These are phyloP conservation scores for Flaveria robusta DNA, from an alignment of 129 eudicot species.

Conservation along the genomic window DNA sequence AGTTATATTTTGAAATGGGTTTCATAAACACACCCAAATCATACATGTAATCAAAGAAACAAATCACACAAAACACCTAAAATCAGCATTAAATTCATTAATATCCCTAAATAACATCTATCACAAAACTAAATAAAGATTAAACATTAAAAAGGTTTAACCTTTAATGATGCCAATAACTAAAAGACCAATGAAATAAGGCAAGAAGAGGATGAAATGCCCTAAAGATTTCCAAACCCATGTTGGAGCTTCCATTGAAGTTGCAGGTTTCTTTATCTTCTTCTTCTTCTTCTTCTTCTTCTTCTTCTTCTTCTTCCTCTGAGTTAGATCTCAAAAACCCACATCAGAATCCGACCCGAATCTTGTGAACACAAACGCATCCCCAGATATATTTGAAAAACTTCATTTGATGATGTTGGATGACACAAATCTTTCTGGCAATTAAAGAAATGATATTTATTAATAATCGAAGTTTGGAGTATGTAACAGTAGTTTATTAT, in stretches of 20 bases:
- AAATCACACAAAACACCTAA: background rate
- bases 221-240: conserved; percentile 65
- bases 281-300: conserved; percentile 17
- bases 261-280: conserved; percentile 29
- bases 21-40: background rate
- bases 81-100: background rate
- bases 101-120: background rate
- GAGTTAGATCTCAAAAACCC: conserved; percentile 29
- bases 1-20: background rate
- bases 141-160: conserved; percentile 3
- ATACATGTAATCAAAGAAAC: background rate
- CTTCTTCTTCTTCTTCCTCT: conserved; percentile 16
- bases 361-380: conserved; percentile 11
- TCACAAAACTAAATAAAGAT: background rate
- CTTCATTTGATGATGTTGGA: conserved; percentile 10
- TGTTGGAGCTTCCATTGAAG: conserved; percentile 69
- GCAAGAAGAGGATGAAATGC: conserved; percentile 77
- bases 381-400: background rate
- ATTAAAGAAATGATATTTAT: background rate
- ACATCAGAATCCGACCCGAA: conserved; percentile 34
- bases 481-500: conserved; percentile 16
- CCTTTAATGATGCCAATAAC: conserved; percentile 88
- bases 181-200: conserved; percentile 84
- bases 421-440: conserved; percentile 39
- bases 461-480: conserved; percentile 24